Evolutionary conservation across 129 eudicot genomes (phyloP), one percentile per base, ranked within the genome.

Genomic region (Gnaphalium uliginosum): DNA sequence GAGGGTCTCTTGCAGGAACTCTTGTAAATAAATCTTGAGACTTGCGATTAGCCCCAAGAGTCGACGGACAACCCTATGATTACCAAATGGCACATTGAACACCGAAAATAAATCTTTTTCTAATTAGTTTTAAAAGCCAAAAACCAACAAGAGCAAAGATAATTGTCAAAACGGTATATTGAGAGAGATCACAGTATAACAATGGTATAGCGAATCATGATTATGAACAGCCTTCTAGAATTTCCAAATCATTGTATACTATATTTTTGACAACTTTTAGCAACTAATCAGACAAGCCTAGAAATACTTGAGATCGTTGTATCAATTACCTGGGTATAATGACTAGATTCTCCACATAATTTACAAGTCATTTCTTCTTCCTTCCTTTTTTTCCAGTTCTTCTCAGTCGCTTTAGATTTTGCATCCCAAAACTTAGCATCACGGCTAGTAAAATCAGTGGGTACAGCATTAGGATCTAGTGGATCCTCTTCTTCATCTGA

Each of bases 381-480:
- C 74, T 87, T 95, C 79, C 92, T 89, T 79, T 95, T 95, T 84
- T 95, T 95, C 99, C 99, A 95, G 71, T 91, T 95, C 61, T 93
- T 82, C 81, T 95, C 99, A 56, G 97, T 95, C 59, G 99, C 99
- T 86, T 95, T 95, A 46, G 99, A 95, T 83, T 95, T 95, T 32
- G 97, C 99, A 79, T 95, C 99, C 99, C 99, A 95, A 70, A 95
- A 86, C 81, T 91, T 95, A 79, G 99, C 99, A 67, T 95, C 99
- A 68, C 99, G 88, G 79, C 99, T 95, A 57, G 99, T 95, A 65
- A 95, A 95, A 86, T 87, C 99, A n/a, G 99, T 95, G 24, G 99
- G 99, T 32, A 95, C 95, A 65, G 99, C 99, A 83, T 91, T 89
- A 32, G 99, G 99, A 48, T 95, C 99, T 17, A 80, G 85, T 59